phyloP scores from a whole-genome alignment of 768 basidiomycete genomes.

The Xanthoconium purpureum region DNA sequence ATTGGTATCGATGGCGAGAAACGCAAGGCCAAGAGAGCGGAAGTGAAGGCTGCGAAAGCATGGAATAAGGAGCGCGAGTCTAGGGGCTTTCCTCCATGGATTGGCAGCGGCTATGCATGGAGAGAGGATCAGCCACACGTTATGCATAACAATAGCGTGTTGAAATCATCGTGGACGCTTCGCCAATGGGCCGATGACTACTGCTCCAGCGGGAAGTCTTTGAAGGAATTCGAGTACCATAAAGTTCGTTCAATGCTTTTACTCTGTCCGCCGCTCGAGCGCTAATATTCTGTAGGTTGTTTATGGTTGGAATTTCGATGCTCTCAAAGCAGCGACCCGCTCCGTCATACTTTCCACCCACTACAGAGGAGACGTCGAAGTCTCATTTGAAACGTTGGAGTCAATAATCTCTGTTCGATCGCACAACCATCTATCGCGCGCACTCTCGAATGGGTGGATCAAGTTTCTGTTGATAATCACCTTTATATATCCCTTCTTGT shows the following conservation, averaged over 20 bases:
- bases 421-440: constrained; percentile 59
- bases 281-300: constrained; percentile 43
- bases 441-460: constrained; percentile 69
- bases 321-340: constrained; percentile 37
- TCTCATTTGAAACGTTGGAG: constrained; percentile 48
- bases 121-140: constrained; percentile 29
- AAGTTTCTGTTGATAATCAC: constrained; percentile 65
- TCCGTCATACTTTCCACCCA: constrained; percentile 39
- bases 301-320: constrained; percentile 56
- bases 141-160: constrained; percentile 22
- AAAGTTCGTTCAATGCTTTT: constrained; percentile 43
- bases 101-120: constrained; percentile 33
- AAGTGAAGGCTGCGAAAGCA: constrained; percentile 41
- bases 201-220: constrained; percentile 60
- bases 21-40: constrained; percentile 41
- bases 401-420: constrained; percentile 64
- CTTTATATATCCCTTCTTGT: constrained; percentile 76
- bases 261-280: not conserved
- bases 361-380: constrained; percentile 36
- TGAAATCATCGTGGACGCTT: constrained; percentile 59
- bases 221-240: constrained; percentile 77
- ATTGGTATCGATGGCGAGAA: constrained; percentile 39
- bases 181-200: constrained; percentile 84
- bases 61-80: constrained; percentile 44
- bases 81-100: constrained; percentile 56